A percentile compares a stretch with the other conserved stretches of the same genome.
Evolutionary conservation across 2,329 filamentous ascomycete species (phyloP).

Genomic region (Orbilia quercus): DNA sequence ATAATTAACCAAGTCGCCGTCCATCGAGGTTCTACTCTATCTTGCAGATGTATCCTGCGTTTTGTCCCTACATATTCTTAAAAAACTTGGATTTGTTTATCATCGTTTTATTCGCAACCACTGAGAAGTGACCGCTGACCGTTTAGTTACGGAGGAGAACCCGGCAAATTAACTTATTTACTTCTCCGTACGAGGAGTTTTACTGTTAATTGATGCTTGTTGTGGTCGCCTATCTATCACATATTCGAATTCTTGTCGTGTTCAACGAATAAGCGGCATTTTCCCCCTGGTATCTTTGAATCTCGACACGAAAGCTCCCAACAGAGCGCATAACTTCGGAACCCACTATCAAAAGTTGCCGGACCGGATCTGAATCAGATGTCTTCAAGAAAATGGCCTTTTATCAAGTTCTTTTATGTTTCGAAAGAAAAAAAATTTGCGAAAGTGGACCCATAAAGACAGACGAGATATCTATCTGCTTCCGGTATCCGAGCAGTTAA

Average conservation of each 20-base stretch:
- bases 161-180: no score
- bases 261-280: constrained; percentile 1
- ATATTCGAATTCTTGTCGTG: no score
- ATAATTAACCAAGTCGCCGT: constrained; percentile 56
- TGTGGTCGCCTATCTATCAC: constrained; percentile 15
- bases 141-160: no score
- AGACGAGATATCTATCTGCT: constrained; percentile 8
- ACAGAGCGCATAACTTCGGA: neutral
- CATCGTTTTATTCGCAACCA: no score
- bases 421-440: constrained; percentile 44
- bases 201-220: neutral
- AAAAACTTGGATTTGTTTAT: neutral
- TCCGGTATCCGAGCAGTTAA: constrained; percentile 34
- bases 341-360: constrained; percentile 1
- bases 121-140: no score
- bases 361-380: neutral
- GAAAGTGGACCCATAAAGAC: no score
- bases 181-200: no score
- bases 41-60: constrained; percentile 27
- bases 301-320: constrained; percentile 1
- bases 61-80: constrained; percentile 1
- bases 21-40: constrained; percentile 24
- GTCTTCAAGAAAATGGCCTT: neutral
- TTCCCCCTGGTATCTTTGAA: neutral
- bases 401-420: constrained; percentile 21